Evolutionary conservation across 257 asterid genomes (phyloP), one percentile per base, ranked within the genome.

Genomic region (Lycium barbarum): DNA sequence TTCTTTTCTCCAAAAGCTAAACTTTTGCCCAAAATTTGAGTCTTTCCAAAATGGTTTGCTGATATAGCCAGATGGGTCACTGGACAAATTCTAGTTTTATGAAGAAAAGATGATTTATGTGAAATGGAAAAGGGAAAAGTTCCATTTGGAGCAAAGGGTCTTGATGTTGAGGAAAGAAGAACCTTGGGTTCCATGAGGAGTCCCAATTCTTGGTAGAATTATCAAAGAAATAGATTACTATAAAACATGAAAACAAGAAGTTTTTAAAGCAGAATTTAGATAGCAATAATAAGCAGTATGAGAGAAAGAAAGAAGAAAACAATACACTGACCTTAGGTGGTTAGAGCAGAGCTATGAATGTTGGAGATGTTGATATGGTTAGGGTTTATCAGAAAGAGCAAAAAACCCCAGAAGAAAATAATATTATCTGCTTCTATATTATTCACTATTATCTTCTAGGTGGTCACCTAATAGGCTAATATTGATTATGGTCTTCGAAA

Each of bases 161-260:
- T 93, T 40, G 89, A 88, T n/a, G 95, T 82, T 6, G 95, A 82
- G 51, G 90, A 89, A 78, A 89, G 83, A 85, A 93, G 85, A 51
- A 92, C 86, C 66, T 88, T 89, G 83, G 94, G 90, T 80, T 94
- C 97, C 98, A 96, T 93, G 9, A n/a, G 84, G 61, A n/a, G 33
- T 67, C 80, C 63, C 76, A 72, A 80, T 71, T 88, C 73, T 79
- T 79, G 57, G 2, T 49, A 53, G 70, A 74, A 85, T 76, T 51
- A 88, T 80, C 26, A 62, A 57, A 72, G n/a, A 57, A 83, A 80
- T 7, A 58, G 68, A 85, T 84, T 68, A n/a, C n/a, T n/a, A 83
- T 14, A 85, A 83, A 53, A 79, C 57, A 83, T 45, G 82, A 53
- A 78, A 88, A 38, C 59, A 79, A 59, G 67, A 88, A 88, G 26